phyloP scores from a whole-genome alignment of 176 grass and related monocot species.

The Triticum urartu region DNA sequence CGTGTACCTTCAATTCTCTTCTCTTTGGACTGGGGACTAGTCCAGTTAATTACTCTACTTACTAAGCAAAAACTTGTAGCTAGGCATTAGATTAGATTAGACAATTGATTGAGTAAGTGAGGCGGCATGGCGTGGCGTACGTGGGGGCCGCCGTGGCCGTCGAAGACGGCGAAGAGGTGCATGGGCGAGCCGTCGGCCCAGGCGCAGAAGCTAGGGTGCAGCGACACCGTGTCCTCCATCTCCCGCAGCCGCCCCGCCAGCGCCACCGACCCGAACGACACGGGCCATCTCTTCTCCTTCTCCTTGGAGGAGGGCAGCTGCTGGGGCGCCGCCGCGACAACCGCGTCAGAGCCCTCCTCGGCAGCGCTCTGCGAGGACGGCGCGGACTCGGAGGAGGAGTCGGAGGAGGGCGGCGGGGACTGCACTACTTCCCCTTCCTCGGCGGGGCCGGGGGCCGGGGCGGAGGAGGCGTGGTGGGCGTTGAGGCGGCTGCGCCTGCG shows the following conservation, averaged over 20 bases:
- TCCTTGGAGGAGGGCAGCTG: neutral
- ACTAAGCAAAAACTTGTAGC: too few species aligned
- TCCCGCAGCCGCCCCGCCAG: constrained; percentile 57
- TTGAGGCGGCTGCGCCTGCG: constrained; percentile 16
- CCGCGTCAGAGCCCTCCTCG: neutral
- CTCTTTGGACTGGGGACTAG: too few species aligned
- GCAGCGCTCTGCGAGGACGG: neutral
- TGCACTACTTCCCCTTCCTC: neutral
- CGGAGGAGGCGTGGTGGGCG: neutral
- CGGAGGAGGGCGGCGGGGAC: neutral
- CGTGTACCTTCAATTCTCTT: too few species aligned
- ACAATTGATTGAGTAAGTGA: too few species aligned
- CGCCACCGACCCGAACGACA: constrained; percentile 59
- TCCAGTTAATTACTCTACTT: too few species aligned
- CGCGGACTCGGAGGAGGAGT: neutral
- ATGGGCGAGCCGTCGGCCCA: constrained; percentile 46
- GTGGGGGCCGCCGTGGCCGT: constrained; percentile 73
- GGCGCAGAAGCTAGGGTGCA: constrained; percentile 40
- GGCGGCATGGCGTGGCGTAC: constrained; percentile 23
- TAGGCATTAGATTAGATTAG: too few species aligned
- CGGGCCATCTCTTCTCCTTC: neutral
- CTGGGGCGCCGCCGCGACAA: neutral
- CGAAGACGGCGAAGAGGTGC: constrained; percentile 94
- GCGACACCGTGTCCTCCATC: constrained; percentile 80
- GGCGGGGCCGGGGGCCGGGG: neutral